phyloP scores from a whole-genome alignment of 1,284 basidiomycete genomes.

The Pseudozyma hubeiensis region DNA sequence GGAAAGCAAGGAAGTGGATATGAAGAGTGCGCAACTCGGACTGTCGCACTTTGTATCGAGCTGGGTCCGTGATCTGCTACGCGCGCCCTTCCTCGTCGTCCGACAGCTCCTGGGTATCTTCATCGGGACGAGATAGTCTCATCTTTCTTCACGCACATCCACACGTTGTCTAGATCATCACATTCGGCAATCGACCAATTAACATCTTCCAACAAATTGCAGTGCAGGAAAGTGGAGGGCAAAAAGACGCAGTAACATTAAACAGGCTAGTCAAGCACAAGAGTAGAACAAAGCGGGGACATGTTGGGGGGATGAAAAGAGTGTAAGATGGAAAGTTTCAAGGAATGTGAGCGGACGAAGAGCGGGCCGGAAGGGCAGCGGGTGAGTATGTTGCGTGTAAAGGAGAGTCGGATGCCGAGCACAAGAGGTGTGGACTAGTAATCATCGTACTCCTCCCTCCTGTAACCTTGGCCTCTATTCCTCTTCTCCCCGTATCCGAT shows the following conservation, averaged over 20 bases:
- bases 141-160: too few relatives aligned
- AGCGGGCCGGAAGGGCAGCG: too few relatives aligned
- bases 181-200: too few relatives aligned
- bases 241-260: too few relatives aligned
- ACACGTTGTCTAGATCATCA: too few relatives aligned
- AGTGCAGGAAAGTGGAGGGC: too few relatives aligned
- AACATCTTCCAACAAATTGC: too few relatives aligned
- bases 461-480: slow-evolving; percentile 15
- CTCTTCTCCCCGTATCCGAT: slow-evolving; percentile 36
- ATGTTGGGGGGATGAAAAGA: too few relatives aligned
- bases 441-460: slow-evolving; percentile 21
- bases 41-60: slow-evolving; percentile 5
- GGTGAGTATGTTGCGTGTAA: too few relatives aligned
- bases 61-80: slow-evolving; percentile 19
- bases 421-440: slow-evolving; percentile 7
- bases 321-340: background rate
- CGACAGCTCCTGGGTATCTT: slow-evolving; percentile 11
- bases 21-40: background rate
- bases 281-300: too few relatives aligned
- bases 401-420: too few relatives aligned
- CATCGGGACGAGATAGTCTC: background rate
- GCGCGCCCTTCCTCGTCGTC: slow-evolving; percentile 10
- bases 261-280: too few relatives aligned
- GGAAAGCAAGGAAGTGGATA: background rate
- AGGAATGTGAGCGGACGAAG: slow-evolving; percentile 1